phyloP scores from a whole-genome alignment of 768 basidiomycete species.

The Lactarius trivialis region DNA sequence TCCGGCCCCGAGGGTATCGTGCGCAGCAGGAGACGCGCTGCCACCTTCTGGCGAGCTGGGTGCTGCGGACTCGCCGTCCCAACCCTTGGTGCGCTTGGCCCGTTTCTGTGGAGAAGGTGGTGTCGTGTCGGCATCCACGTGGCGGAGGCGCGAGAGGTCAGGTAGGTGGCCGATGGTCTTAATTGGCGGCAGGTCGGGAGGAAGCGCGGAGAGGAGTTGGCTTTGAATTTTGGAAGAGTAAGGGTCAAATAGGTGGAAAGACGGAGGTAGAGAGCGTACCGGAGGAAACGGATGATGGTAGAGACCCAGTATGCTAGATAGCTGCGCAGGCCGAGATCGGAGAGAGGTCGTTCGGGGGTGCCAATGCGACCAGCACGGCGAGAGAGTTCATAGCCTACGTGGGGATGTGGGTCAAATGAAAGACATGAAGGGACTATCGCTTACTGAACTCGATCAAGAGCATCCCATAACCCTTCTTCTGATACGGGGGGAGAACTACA shows the following conservation, averaged over 20 bases:
- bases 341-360: slow-evolving; percentile 92
- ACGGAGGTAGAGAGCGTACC: slow-evolving; percentile 36
- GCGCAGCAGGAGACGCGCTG: slow-evolving; percentile 7
- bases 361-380: slow-evolving; percentile 72
- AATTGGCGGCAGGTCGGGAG: slow-evolving; percentile 44
- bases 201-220: slow-evolving; percentile 55
- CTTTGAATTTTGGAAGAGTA: slow-evolving; percentile 26
- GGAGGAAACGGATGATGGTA: slow-evolving; percentile 76
- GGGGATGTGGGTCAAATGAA: background rate
- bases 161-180: slow-evolving; percentile 38
- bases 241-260: background rate
- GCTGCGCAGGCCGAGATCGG: slow-evolving; percentile 84
- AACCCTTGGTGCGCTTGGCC: slow-evolving; percentile 44
- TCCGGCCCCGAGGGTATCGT: slow-evolving; percentile 10
- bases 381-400: slow-evolving; percentile 85
- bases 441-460: slow-evolving; percentile 97
- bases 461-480: slow-evolving; percentile 85
- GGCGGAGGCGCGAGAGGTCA: slow-evolving; percentile 23
- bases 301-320: slow-evolving; percentile 89
- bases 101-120: slow-evolving; percentile 7
- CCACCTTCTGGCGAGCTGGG: slow-evolving; percentile 31
- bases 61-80: slow-evolving; percentile 55
- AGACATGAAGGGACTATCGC: slow-evolving; percentile 26
- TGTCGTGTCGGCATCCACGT: background rate
- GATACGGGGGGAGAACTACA: slow-evolving; percentile 89